Base-by-base conservation (phyloP, 2,329 filamentous ascomycete genomes). In the Colletotrichum eleusines region DNA sequence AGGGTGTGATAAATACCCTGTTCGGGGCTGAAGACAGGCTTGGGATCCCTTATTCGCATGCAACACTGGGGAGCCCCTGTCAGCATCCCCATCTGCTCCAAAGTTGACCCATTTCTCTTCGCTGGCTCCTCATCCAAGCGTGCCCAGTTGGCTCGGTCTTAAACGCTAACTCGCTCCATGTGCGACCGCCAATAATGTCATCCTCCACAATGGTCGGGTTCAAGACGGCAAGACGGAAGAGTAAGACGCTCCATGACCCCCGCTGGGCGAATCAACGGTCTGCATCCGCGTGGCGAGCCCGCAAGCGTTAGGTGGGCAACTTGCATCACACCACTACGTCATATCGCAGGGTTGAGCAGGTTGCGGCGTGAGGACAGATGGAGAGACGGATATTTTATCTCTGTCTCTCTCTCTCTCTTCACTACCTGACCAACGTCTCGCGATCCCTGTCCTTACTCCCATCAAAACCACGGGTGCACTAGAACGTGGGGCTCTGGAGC, bases 201-300 rank as follows among this genome's bases (percentile, higher is more conserved):
- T 53, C 57, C 64, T 60, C 69, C 69, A 68, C 69, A 26, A 38
- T 14, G 31, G 69, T 69, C 69, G 53, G 65, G 31, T 59, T 71
- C 64, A 71, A 71, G 59, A 71, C 69, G 69, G 69, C 69, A 69
- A 58, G 65, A 59, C 64, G 58, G 59, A 63, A 71, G 59, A 71
- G 59, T 69, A 65, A 59, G 20, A 63, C 58, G 46, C 69, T 69
- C 69, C 64, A 63, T 59, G 58, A 69, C 69, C 69, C 51, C 46
- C 54, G 40, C 33, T 26, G 33, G 38, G 46, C 65, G 59, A 69
- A 63, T 58, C 64, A 71, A 68, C 53, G 64, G 44, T 33, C 51
- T 48, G 59, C 64, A 35, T 62, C 40, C 18, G 51, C 59, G 69
- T 71, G 64, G 64, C 63, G 69, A 58, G 58, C 58, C 31, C 31